Base-by-base conservation (phyloP, 2,329 filamentous ascomycete genomes). In the Epicoccum nigrum region DNA sequence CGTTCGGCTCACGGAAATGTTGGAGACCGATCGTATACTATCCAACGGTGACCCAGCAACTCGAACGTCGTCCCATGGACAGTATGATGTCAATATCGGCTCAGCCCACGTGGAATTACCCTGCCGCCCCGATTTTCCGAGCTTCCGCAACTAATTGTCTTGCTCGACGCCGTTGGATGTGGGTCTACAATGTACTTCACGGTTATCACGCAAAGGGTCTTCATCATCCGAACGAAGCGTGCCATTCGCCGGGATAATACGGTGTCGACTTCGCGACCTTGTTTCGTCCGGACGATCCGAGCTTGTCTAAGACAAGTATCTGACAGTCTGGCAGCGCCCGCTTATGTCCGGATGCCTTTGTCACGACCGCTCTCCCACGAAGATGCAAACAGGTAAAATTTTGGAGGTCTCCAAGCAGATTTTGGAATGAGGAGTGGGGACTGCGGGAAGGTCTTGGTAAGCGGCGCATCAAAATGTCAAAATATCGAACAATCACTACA, bases 341-440 rank as follows among this genome's bases (percentile, higher is more conserved):
- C 34, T 49, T 49, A 41, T 45, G 30, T 54, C 45, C 31, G 51
- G 16, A 28, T 15, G 11, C 16, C 13, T 54, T 37, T 54, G 45
- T 54, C 44, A 40, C 28, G 31, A 9, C 15, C 32, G 15, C 27
- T 33, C 13, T 21, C 41, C 13, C 20, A 15, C 9, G 28, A 16
- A 8, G 15, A 23, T 38, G 34, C 34, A 38, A 37, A 19, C 37
- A 31, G 20, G 40, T 20, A 34, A 34, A 44, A 19, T 45, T 49
- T 46, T 25, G 19, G 15, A 7, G 13, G 27, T 33, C 7, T n/a
- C n/a, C n/a, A n/a, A 42, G 39, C 47, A 52, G 31, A 40, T 30
- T 44, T 50, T 52, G 31, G 45, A 45, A 37, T 43, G 45, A 51
- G 41, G 35, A 33, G 42, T 61, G 58, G 48, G 33, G 45, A 48